phyloP scores from a whole-genome alignment of 768 basidiomycete species.

The Collybia sordida region DNA sequence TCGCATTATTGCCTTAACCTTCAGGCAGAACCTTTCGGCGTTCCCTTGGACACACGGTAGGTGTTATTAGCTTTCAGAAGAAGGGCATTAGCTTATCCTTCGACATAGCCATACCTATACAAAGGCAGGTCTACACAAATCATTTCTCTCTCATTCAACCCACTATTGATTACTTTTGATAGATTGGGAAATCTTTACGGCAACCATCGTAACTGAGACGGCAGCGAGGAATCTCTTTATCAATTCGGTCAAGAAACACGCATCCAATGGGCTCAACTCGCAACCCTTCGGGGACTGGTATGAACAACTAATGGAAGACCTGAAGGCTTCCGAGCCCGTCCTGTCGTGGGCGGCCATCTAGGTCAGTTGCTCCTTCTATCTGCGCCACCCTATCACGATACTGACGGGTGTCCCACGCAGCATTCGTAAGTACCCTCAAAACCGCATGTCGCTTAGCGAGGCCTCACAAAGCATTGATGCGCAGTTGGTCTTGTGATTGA shows the following conservation, averaged over 20 bases:
- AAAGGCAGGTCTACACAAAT: conserved; percentile 40
- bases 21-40: conserved; percentile 38
- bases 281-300: conserved; percentile 51
- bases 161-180: neutral
- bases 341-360: conserved; percentile 59
- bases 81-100: too few species aligned
- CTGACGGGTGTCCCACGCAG: too few species aligned
- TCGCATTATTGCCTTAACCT: neutral
- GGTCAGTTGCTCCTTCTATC: conserved; percentile 26
- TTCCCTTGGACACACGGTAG: conserved; percentile 49
- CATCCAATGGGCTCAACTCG: conserved; percentile 42
- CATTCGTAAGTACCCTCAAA: too few species aligned
- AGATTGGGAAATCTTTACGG: conserved; percentile 64
- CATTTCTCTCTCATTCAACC: neutral
- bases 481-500: too few species aligned
- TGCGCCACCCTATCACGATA: too few species aligned
- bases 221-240: conserved; percentile 50
- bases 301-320: conserved; percentile 48
- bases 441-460: too few species aligned
- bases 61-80: conserved; percentile 1
- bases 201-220: conserved; percentile 47
- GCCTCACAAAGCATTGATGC: too few species aligned
- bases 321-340: conserved; percentile 52
- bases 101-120: conserved; percentile 47
- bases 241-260: conserved; percentile 46